phyloP scores from a whole-genome alignment of 345 rosid genomes.

The Hibiscus mutabilis region DNA sequence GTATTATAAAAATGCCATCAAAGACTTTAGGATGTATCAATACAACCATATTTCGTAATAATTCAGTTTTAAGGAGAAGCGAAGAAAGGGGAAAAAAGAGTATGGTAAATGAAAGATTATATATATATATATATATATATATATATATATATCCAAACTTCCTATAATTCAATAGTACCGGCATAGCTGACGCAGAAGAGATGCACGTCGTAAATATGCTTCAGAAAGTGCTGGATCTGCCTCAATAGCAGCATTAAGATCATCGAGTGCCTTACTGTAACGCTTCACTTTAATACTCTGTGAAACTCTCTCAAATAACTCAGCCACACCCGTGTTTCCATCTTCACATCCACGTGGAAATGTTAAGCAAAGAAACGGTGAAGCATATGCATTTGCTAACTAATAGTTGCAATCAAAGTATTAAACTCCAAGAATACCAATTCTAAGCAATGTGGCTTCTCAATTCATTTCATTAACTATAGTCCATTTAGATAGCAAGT shows the following conservation, averaged over 20 bases:
- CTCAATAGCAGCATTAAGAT: slow-evolving; percentile 89
- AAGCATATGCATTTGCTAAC: neutral
- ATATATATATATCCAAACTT: neutral
- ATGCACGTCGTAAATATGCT: slow-evolving; percentile 72
- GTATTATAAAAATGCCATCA: neutral
- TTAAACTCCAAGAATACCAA: neutral
- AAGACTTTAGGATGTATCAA: neutral
- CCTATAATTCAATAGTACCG: slow-evolving; percentile 39
- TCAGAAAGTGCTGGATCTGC: slow-evolving; percentile 83
- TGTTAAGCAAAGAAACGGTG: neutral
- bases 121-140: neutral
- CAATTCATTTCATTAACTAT: no score
- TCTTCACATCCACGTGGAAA: slow-evolving; percentile 34
- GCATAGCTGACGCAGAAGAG: slow-evolving; percentile 85
- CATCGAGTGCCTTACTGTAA: slow-evolving; percentile 81
- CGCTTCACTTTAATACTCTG: slow-evolving; percentile 72
- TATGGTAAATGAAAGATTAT: neutral
- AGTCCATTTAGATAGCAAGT: no score
- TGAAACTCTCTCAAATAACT: slow-evolving; percentile 70
- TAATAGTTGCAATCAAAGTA: neutral
- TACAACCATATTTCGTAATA: neutral
- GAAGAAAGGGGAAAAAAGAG: no score
- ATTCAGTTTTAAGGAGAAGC: neutral
- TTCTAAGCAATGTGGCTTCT: neutral
- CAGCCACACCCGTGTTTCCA: slow-evolving; percentile 56